Evolutionary conservation across 2,329 filamentous ascomycete genomes (phyloP).

Genomic region (Microsporum ferrugineum): DNA sequence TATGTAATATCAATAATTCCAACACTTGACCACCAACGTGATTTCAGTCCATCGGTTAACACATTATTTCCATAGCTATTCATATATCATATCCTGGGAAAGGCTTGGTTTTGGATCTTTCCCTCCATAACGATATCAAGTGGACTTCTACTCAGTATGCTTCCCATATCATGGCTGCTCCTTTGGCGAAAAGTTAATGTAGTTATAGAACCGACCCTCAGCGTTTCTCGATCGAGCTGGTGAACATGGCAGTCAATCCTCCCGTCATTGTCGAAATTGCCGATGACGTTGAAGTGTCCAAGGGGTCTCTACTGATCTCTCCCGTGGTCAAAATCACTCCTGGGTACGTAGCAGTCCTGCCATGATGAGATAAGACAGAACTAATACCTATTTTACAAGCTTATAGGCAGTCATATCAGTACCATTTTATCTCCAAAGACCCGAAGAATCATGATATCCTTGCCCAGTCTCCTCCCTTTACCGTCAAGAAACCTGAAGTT

Average conservation of each 20-base stretch:
- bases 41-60: not conserved
- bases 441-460: slow-evolving; percentile 30
- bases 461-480: slow-evolving; percentile 31
- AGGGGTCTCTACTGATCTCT: slow-evolving; percentile 13
- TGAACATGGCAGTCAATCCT: slow-evolving; percentile 30
- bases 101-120: slow-evolving; percentile 27
- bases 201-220: slow-evolving; percentile 30
- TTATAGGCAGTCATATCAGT: slow-evolving; percentile 29
- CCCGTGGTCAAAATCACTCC: slow-evolving; percentile 1
- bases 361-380: not conserved
- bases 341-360: slow-evolving; percentile 2
- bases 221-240: slow-evolving; percentile 32
- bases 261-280: slow-evolving; percentile 25
- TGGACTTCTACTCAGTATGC: slow-evolving; percentile 30
- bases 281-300: slow-evolving; percentile 26
- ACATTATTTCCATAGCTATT: not conserved
- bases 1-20: not conserved
- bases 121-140: slow-evolving; percentile 27
- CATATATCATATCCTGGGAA: slow-evolving; percentile 8
- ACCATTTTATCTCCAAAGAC: slow-evolving; percentile 31
- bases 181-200: not conserved
- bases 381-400: not conserved
- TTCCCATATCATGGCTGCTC: not conserved
- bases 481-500: slow-evolving; percentile 14
- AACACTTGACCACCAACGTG: not conserved